Conservation (phyloP, 805 yeast species). For the Myxozyma mucilagina region DNA sequence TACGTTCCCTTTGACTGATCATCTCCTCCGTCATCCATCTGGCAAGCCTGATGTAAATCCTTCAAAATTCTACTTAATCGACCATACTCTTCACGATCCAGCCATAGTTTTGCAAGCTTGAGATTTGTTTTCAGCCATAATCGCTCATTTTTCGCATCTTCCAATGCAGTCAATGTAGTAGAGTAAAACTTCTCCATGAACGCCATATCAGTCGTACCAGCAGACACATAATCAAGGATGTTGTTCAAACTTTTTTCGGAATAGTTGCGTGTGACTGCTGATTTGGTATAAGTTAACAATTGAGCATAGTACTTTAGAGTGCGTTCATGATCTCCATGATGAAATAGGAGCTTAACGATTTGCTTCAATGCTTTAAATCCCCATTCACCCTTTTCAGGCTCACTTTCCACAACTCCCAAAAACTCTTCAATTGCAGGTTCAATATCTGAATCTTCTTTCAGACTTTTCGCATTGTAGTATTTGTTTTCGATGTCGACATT, state of each 20-base stretch:
- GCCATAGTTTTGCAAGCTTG: slow-evolving; percentile 39
- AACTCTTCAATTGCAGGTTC: slow-evolving; percentile 39
- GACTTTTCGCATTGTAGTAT: slow-evolving; percentile 44
- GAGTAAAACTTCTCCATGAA: slow-evolving; percentile 37
- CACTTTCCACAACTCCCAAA: slow-evolving; percentile 33
- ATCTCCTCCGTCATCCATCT: slow-evolving; percentile 31
- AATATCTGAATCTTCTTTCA: slow-evolving; percentile 41
- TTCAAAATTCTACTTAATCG: slow-evolving; percentile 24
- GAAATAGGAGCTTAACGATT: slow-evolving; percentile 39
- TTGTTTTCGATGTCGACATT: slow-evolving; percentile 39
- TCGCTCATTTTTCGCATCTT: slow-evolving; percentile 36
- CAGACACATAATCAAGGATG: slow-evolving; percentile 37
- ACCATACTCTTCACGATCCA: slow-evolving; percentile 35
- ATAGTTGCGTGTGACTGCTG: slow-evolving; percentile 38
- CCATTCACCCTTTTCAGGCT: slow-evolving; percentile 37
- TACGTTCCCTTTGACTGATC: slow-evolving; percentile 36
- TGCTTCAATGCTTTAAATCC: slow-evolving; percentile 43
- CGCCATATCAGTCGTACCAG: slow-evolving; percentile 29
- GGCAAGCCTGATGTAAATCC: slow-evolving; percentile 31
- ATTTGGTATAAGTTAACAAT: slow-evolving; percentile 31
- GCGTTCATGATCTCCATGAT: slow-evolving; percentile 25
- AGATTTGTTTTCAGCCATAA: slow-evolving; percentile 38
- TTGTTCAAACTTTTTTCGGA: slow-evolving; percentile 42
- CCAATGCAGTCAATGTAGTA: slow-evolving; percentile 35
- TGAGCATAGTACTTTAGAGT: slow-evolving; percentile 33